Evolutionary conservation across 495 filamentous ascomycete genomes (phyloP).

Genomic region (Neurospora sp.): DNA sequence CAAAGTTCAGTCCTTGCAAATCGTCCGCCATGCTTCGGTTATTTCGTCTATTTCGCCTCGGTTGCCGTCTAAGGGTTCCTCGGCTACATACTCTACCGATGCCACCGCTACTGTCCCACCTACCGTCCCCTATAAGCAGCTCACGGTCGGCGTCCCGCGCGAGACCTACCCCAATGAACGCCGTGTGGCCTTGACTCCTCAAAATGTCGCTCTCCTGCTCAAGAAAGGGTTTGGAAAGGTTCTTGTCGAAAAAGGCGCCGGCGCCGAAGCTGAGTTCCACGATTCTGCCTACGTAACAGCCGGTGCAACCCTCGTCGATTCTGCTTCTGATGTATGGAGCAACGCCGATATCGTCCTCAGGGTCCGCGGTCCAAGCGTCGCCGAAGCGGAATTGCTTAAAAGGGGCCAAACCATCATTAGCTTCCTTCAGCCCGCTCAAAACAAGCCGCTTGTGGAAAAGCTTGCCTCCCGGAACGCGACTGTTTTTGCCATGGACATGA

Average conservation of each 20-base stretch:
- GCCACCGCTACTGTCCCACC: conserved; percentile 31
- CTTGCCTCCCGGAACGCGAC: conserved; percentile 54
- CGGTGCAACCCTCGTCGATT: conserved; percentile 60
- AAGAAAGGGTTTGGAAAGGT: conserved; percentile 72
- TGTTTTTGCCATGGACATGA: conserved; percentile 74
- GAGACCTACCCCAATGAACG: conserved; percentile 64
- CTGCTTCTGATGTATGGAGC: conserved; percentile 47
- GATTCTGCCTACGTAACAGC: conserved; percentile 62
- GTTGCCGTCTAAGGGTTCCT: neutral
- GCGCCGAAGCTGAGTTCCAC: conserved; percentile 59
- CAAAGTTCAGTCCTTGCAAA: conserved; percentile 14
- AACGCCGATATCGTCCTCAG: conserved; percentile 68
- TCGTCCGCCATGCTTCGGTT: conserved; percentile 26
- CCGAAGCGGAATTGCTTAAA: conserved; percentile 50
- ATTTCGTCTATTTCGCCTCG: conserved; percentile 14
- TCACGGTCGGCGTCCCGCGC: conserved; percentile 61
- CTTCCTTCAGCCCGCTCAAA: conserved; percentile 66
- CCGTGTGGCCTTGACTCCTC: conserved; percentile 69
- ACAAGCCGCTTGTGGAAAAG: conserved; percentile 55
- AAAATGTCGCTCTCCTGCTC: conserved; percentile 63
- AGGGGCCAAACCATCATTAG: conserved; percentile 61
- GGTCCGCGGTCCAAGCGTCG: conserved; percentile 58
- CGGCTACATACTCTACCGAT: conserved; percentile 23
- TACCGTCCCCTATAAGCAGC: conserved; percentile 52
- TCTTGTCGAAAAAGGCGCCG: conserved; percentile 64